Percentiles rank a stretch among this genome's conserved stretches.
Evolutionary conservation across 2,329 filamentous ascomycete genomes (phyloP).

Genomic region (Sarocladium strictum): DNA sequence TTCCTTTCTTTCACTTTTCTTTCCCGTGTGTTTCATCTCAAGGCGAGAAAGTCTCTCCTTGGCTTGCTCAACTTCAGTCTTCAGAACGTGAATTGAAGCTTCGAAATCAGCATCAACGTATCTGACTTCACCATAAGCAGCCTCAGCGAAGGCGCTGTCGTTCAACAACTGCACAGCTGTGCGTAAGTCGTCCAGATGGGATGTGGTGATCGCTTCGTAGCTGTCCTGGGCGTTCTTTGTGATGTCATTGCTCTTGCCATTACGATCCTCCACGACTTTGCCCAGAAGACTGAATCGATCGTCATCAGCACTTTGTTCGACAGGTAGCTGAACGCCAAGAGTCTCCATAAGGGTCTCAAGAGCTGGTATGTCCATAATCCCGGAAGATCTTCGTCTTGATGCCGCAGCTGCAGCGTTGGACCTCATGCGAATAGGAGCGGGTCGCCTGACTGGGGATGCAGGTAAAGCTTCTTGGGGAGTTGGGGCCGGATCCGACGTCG

Average conservation of each 20-base stretch:
- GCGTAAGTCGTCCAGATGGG: slow-evolving; percentile 40
- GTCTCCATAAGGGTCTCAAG: slow-evolving; percentile 42
- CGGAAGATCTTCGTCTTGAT: slow-evolving; percentile 29
- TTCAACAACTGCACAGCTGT: slow-evolving; percentile 42
- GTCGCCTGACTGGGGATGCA: slow-evolving; percentile 27
- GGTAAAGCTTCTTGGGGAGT: slow-evolving; percentile 16
- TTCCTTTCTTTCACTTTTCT: slow-evolving; percentile 40
- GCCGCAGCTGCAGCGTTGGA: slow-evolving; percentile 18
- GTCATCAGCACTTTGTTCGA: slow-evolving; percentile 19
- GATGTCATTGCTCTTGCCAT: slow-evolving; percentile 37
- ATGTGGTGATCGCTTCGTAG: slow-evolving; percentile 38
- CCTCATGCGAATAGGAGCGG: slow-evolving; percentile 29
- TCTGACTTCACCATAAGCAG: slow-evolving; percentile 36
- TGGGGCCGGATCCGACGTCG: neutral
- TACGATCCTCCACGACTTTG: slow-evolving; percentile 33
- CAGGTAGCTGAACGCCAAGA: slow-evolving; percentile 38
- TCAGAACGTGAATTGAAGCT: slow-evolving; percentile 39
- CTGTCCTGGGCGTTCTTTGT: slow-evolving; percentile 40
- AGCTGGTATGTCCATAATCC: slow-evolving; percentile 30
- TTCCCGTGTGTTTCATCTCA: slow-evolving; percentile 27
- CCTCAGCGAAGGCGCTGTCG: slow-evolving; percentile 49
- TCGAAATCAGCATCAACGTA: slow-evolving; percentile 50
- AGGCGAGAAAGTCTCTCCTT: slow-evolving; percentile 31
- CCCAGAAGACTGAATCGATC: neutral
- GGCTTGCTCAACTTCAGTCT: slow-evolving; percentile 37